Evolutionary conservation across 148 eudicot genomes (phyloP), one percentile per base, ranked within the genome.

Genomic region (Beta vulgaris): DNA sequence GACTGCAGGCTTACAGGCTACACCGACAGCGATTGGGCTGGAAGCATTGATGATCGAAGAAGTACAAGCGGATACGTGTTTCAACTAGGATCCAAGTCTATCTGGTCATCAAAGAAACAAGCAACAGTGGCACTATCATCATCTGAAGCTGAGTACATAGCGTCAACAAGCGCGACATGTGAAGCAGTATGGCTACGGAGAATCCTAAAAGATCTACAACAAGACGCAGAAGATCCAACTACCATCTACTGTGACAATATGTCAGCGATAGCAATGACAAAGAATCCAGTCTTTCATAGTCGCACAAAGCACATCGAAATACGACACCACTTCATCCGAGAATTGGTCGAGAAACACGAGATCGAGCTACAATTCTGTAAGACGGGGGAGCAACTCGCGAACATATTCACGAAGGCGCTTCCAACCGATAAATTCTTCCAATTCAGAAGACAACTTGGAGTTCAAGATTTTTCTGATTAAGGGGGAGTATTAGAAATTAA

Each of bases 351-450:
- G 18, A 51, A 51, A 21, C 57, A 51, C 3, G 57, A 51, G 57
- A 51, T 51, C 18, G 57, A 51, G 57, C 43, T 9, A 39, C 9
- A 9, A 39, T 39, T 39, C 43, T 39, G 43, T 9, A 39, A 39
- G 43, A 39, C 43, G 43, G 43, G 43, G 82, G 82, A 10, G 31
- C 80, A 26, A 78, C 42, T 55, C 77, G 74, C 18, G 69, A n/a
- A 31, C 80, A 70, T 46, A 76, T 79, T 75, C 80, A 79, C 15
- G 82, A 79, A 49, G 82, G 85, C 2, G 80, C 73, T 10, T 83
- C 9, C 9, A 39, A 39, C 9, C 4, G 43, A 39, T 39, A 39
- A 39, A 39, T 39, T 39, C 43, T 9, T 39, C 4, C 43, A n/a
- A n/a, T n/a, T n/a, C n/a, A n/a, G n/a, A n/a, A n/a, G n/a, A n/a